A percentile compares a stretch with the other conserved stretches of the same genome.
These are phyloP conservation scores for Brassica juncea DNA, from an alignment of 345 rosid species.

Conservation along the genomic window DNA sequence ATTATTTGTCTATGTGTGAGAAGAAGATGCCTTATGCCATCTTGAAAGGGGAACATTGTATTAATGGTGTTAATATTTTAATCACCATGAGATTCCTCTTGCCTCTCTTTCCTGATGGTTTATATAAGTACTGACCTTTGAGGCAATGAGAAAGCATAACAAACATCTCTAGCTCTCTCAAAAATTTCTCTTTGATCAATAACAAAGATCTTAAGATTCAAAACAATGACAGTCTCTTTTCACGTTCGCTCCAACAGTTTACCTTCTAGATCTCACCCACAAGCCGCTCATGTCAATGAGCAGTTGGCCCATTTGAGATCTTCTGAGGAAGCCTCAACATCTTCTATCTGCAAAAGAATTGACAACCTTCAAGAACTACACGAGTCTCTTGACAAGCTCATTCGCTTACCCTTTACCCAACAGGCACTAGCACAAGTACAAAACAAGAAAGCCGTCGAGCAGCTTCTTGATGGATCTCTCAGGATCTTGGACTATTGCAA, in stretches of 20 bases:
- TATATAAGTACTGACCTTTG: not conserved
- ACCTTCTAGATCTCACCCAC: not conserved
- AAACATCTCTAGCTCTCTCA: not conserved
- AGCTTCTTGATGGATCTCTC: constrained; percentile 40
- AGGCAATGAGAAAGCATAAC: not conserved
- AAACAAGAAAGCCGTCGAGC: constrained; percentile 14
- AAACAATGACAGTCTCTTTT: not conserved
- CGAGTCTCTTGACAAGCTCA: constrained; percentile 28
- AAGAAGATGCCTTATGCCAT: constrained; percentile 9
- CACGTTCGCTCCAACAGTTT: not conserved
- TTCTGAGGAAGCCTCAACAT: not conserved
- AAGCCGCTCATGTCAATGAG: not conserved
- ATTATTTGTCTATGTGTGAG: not conserved
- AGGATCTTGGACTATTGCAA: constrained; percentile 36
- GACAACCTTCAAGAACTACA: constrained; percentile 33
- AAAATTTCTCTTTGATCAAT: not conserved
- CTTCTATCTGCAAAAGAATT: not conserved
- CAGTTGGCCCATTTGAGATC: not conserved
- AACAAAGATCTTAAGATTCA: not conserved
- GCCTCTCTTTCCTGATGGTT: not conserved
- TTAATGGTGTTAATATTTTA: not conserved
- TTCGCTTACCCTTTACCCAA: constrained; percentile 30
- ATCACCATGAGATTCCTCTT: not conserved
- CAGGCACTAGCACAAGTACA: constrained; percentile 33
- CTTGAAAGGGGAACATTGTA: not conserved